Percentiles rank a stretch among this genome's conserved stretches.
Evolutionary conservation across 2,329 filamentous ascomycete species (phyloP).

Genomic region (Botrytis byssoidea): DNA sequence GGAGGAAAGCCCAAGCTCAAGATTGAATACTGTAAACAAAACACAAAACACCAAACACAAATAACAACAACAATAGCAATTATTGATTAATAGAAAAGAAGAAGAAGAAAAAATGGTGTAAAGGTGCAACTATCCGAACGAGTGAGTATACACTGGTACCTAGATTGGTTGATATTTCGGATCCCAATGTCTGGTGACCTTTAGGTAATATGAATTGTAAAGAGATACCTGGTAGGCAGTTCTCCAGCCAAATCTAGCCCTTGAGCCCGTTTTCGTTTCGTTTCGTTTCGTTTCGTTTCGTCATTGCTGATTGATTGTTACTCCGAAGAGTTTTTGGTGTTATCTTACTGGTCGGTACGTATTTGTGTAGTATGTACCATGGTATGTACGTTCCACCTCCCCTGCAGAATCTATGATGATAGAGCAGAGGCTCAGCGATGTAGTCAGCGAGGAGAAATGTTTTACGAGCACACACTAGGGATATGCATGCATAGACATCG

Average conservation of each 20-base stretch:
- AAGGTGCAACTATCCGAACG: background rate
- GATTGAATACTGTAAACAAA: background rate
- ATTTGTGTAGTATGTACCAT: background rate
- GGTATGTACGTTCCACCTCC: background rate
- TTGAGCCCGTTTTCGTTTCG: background rate
- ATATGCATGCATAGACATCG: background rate
- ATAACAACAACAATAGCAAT: background rate
- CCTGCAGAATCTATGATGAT: background rate
- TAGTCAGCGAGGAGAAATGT: background rate
- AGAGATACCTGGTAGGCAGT: background rate
- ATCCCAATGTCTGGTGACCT: background rate
- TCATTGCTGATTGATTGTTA: conserved; percentile 1
- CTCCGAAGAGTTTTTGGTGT: background rate
- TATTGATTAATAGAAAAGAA: background rate
- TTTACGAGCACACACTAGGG: background rate
- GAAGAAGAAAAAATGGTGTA: background rate
- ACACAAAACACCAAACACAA: background rate
- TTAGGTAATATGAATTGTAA: background rate
- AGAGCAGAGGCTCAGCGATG: background rate
- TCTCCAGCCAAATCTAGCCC: background rate
- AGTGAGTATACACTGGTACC: background rate
- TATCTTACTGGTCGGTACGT: background rate
- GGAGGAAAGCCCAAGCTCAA: background rate
- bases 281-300: background rate
- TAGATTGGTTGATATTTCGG: background rate